Base-by-base conservation (phyloP, 768 basidiomycete species). In the Leccinum boreale region DNA sequence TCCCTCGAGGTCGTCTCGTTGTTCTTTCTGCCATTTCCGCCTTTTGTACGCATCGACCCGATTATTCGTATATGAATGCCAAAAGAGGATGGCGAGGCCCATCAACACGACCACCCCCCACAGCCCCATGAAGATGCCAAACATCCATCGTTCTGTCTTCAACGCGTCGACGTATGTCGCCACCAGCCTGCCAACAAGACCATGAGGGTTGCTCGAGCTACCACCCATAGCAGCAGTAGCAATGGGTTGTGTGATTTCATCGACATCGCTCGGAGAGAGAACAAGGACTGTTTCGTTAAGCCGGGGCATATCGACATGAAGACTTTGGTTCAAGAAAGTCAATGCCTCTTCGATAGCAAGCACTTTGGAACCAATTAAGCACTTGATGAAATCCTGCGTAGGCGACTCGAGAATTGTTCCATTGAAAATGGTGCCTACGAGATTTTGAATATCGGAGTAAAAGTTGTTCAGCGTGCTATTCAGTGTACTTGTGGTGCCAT, bases 341-440 rank as follows among this genome's bases (percentile, higher is more conserved):
- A 97, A 78, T 5, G 90, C 94, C 17, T 85, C 79, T 73, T 95
- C 92, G 66, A 98, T 79, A 10, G 88, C 91, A 55, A 86, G 77
- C 49, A 98, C 87, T 70, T 98, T 98, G 59, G 82, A 81, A n/a
- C 96, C 96, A 63, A 98, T 82, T 67, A 98, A 80, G 69, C 96
- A 98, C 66, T 78, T 83, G 67, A 97, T 75, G 68, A 98, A 97
- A 53, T 91, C 92, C 65, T 91, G 89, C 11, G 90, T 83, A 0
- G 94, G 92, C 3, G 77, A 68, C 64, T 90, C 86, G 33, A 98
- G 82, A 63, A 94, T 81, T 4, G 94, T 95, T 8, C 85, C 85
- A 49, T 90, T 88, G 72, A 98, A 95, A 9, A 94, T 81, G 1
- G 79, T 78, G 55, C 79, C 75, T n/a, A 98, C 92, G 6, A 83